Evolutionary conservation across 139 green algal species (phyloP).

Genomic region (Astrephomene gubernaculifera): DNA sequence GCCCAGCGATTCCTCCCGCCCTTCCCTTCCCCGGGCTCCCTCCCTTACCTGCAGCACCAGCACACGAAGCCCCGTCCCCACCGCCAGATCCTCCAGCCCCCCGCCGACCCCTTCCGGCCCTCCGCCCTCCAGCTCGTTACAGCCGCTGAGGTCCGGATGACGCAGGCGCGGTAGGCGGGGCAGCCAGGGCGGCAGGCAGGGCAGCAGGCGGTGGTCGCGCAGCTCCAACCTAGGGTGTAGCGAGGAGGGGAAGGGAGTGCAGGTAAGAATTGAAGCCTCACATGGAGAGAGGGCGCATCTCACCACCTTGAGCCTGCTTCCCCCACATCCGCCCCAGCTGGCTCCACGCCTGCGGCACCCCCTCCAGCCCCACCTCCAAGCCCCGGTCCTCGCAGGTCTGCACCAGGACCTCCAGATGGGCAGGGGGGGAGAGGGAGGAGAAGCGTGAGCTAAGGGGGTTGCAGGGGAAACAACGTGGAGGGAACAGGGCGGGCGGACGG

Average conservation of each 20-base stretch:
- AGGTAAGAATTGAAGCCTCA: no score
- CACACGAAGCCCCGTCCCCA: constrained; percentile 56
- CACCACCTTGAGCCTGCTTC: no score
- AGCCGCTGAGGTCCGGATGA: constrained; percentile 59
- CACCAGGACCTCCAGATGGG: constrained; percentile 56
- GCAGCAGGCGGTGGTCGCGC: constrained; percentile 59
- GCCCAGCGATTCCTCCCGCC: no score
- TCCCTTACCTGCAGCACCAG: constrained; percentile 71
- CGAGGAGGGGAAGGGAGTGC: background rate
- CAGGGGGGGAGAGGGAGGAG: no score
- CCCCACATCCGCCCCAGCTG: background rate
- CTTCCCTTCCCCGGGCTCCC: no score
- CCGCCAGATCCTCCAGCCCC: constrained; percentile 39
- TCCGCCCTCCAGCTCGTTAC: constrained; percentile 46
- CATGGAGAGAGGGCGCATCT: no score
- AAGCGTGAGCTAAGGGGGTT: no score
- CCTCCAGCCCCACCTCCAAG: constrained; percentile 62
- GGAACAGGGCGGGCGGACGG: no score
- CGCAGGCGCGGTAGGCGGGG: background rate
- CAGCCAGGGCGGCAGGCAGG: constrained; percentile 52
- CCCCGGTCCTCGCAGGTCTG: constrained; percentile 44
- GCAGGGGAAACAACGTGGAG: no score
- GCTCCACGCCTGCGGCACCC: constrained; percentile 54
- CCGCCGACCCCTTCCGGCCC: no score
- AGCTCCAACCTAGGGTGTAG: constrained; percentile 49